Evolutionary conservation across 257 asterid species (phyloP).

Genomic region (Capsicum rhomboideum): DNA sequence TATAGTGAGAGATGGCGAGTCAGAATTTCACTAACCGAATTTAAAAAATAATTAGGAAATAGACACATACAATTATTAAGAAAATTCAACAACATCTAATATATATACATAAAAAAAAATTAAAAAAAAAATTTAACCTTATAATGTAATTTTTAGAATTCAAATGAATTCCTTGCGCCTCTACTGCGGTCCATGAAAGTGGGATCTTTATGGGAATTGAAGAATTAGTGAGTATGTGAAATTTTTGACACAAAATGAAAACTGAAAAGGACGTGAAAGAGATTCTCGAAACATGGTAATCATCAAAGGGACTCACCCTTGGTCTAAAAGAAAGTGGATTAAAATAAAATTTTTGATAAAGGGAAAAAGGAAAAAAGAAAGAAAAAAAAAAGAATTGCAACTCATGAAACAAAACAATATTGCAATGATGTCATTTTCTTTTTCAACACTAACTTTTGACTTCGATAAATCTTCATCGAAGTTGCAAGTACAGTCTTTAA

Average conservation of each 20-base stretch:
- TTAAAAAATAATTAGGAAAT: no score
- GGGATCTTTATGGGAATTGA: not conserved
- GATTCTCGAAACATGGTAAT: not conserved
- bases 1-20: not conserved
- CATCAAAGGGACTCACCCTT: not conserved
- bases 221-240: not conserved
- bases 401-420: not conserved
- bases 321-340: not conserved
- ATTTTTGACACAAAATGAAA: not conserved
- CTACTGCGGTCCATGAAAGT: not conserved
- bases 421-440: conserved; percentile 28
- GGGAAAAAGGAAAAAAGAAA: not conserved
- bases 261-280: not conserved
- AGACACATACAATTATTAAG: no score
- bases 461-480: conserved; percentile 6
- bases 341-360: not conserved
- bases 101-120: no score
- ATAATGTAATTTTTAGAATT: no score
- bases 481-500: conserved; percentile 21
- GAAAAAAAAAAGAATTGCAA: not conserved
- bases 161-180: not conserved
- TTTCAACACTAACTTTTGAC: conserved; percentile 35
- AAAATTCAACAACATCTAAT: not conserved
- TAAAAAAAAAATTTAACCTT: no score
- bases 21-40: no score